phyloP scores from a whole-genome alignment of 2,329 filamentous ascomycete genomes.

The Laburnicola sp. region DNA sequence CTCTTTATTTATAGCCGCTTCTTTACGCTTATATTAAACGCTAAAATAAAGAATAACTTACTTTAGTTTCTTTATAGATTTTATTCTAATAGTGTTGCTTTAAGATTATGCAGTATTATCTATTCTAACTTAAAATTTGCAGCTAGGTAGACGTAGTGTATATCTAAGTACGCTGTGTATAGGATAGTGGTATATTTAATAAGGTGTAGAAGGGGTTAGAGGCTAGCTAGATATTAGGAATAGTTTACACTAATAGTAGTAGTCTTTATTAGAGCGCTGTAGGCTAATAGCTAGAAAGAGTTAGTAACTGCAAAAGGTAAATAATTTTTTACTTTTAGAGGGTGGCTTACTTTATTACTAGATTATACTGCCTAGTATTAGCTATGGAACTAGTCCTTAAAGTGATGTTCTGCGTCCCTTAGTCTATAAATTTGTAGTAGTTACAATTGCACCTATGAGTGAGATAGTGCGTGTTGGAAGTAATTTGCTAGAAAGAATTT shows the following conservation, averaged over 20 bases:
- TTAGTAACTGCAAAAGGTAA: no score
- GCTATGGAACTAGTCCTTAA: not conserved
- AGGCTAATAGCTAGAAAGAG: no score
- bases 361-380: not conserved
- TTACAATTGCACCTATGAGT: not conserved
- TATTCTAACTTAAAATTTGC: no score
- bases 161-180: no score
- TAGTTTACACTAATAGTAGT: no score
- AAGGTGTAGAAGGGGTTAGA: no score
- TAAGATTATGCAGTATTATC: no score
- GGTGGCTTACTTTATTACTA: not conserved
- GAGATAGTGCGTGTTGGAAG: conserved; percentile 3
- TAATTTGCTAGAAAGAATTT: not conserved
- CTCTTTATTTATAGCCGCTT: conserved; percentile 13
- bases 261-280: no score
- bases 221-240: no score
- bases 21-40: conserved; percentile 13
- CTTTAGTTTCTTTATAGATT: conserved; percentile 7
- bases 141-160: no score
- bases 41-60: conserved; percentile 16
- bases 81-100: not conserved
- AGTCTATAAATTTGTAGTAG: conserved; percentile 1
- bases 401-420: conserved; percentile 1
- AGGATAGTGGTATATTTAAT: no score
- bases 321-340: not conserved